Conservation (phyloP, 441 rosid species). For the Populus tomentosa region DNA sequence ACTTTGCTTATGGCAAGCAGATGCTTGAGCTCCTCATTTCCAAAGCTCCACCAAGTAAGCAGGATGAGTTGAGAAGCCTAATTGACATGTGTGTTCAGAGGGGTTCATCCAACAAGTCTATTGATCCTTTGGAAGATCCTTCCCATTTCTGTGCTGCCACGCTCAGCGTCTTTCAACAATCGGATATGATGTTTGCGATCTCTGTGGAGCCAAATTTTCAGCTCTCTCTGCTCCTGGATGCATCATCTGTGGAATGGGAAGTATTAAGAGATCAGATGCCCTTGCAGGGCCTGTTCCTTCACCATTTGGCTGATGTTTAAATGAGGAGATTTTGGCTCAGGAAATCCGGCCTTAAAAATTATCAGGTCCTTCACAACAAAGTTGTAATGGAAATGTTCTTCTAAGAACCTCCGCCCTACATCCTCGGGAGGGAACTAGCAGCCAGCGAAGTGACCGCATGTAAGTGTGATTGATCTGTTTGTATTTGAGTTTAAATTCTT, state of each 20-base stretch:
- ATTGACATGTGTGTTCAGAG: conserved; percentile 88
- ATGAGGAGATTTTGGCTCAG: background rate
- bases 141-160: conserved; percentile 97
- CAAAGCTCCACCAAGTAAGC: conserved; percentile 90
- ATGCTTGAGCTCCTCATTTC: conserved; percentile 96
- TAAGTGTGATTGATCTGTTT: conserved; percentile 23
- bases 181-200: conserved; percentile 94
- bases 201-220: conserved; percentile 94
- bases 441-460: conserved; percentile 13
- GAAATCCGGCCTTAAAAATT: background rate
- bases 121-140: conserved; percentile 91
- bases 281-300: conserved; percentile 71
- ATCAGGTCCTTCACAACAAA: background rate
- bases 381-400: background rate
- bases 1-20: conserved; percentile 85
- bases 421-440: conserved; percentile 8
- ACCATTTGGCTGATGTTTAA: conserved; percentile 62
- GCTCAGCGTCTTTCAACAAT: conserved; percentile 95
- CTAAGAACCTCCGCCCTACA: background rate
- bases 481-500: conserved; percentile 8
- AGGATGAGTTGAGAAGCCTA: conserved; percentile 83
- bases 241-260: conserved; percentile 98
- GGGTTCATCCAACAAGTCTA: conserved; percentile 86
- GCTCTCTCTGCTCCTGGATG: conserved; percentile 91
- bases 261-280: conserved; percentile 88